Evolutionary conservation across 2,329 filamentous ascomycete genomes (phyloP).

Genomic region (Phialocephala sp.): DNA sequence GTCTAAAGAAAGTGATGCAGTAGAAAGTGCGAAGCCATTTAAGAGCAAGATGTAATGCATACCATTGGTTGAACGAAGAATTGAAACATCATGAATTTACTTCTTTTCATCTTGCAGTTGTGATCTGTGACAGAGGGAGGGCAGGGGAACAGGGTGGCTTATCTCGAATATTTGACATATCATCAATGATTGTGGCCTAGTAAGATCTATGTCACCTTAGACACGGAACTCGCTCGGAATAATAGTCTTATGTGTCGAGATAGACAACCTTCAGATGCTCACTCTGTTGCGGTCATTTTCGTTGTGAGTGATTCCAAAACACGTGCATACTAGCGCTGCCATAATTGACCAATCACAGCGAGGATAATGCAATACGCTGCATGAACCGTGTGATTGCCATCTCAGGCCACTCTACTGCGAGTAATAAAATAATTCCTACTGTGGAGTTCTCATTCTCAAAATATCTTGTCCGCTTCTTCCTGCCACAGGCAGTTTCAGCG

Average conservation of each 20-base stretch:
- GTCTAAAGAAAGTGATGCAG: neutral
- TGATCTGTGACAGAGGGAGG: constrained; percentile 14
- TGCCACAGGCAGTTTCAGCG: neutral
- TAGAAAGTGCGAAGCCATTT: neutral
- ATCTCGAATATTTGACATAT: too few species aligned
- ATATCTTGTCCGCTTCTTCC: neutral
- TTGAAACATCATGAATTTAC: constrained; percentile 1
- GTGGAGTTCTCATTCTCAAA: neutral
- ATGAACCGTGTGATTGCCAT: neutral
- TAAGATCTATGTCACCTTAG: neutral
- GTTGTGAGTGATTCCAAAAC: neutral
- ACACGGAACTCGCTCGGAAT: neutral
- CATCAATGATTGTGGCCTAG: neutral
- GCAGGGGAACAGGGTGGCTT: too few species aligned
- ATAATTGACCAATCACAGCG: constrained; percentile 21
- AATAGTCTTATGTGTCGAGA: neutral
- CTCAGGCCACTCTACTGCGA: neutral
- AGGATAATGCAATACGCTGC: constrained; percentile 9
- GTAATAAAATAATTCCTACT: neutral
- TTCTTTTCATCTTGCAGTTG: neutral
- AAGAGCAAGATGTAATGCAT: neutral
- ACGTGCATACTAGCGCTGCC: neutral
- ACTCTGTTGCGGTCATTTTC: neutral
- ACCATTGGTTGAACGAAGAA: neutral
- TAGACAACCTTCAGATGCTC: neutral